Evolutionary conservation across 495 filamentous ascomycete genomes (phyloP).

Genomic region (Penicillium arizonense): DNA sequence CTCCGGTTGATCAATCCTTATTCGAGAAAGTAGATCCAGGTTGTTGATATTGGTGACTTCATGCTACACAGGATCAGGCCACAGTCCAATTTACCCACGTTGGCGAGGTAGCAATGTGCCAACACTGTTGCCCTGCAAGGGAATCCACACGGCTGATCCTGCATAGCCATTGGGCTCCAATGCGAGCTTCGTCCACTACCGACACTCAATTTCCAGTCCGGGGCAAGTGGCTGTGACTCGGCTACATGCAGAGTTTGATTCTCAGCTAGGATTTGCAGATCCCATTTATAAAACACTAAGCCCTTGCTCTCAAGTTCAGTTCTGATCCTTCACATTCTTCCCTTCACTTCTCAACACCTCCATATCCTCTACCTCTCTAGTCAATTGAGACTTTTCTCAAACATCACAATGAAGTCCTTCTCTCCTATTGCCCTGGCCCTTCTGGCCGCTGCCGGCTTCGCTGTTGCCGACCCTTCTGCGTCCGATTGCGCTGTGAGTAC

Average conservation of each 20-base stretch:
- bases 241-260: slow-evolving; percentile 17
- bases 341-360: background rate
- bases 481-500: slow-evolving; percentile 40
- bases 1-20: slow-evolving; percentile 1
- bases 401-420: slow-evolving; percentile 42
- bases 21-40: slow-evolving; percentile 1
- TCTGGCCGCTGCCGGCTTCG: slow-evolving; percentile 32
- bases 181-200: slow-evolving; percentile 1
- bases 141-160: slow-evolving; percentile 8
- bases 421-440: slow-evolving; percentile 32
- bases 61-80: slow-evolving; percentile 4
- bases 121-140: background rate
- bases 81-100: slow-evolving; percentile 16
- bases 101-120: slow-evolving; percentile 15
- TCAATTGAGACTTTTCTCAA: background rate
- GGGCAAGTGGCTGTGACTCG: slow-evolving; percentile 8
- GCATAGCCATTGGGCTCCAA: background rate
- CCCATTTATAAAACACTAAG: slow-evolving; percentile 16
- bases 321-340: background rate
- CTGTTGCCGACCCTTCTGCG: slow-evolving; percentile 23
- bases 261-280: background rate
- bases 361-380: background rate
- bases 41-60: slow-evolving; percentile 13
- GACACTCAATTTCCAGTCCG: slow-evolving; percentile 6
- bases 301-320: background rate